These are phyloP conservation scores for Ballota nigra DNA, from an alignment of 257 asterid genomes.

Conservation along the genomic window DNA sequence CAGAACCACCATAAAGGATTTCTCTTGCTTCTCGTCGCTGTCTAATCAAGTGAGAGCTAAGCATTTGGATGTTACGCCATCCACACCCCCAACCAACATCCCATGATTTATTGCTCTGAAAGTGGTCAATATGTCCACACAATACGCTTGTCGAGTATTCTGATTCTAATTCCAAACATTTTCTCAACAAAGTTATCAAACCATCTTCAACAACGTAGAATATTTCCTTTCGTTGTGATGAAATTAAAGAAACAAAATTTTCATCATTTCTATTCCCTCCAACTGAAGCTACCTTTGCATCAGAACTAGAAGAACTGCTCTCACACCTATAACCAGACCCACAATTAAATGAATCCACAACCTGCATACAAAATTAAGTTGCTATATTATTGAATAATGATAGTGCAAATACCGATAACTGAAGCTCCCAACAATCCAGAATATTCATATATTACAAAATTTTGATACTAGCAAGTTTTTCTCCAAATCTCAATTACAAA, in stretches of 20 bases:
- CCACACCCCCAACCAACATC: conserved; percentile 97
- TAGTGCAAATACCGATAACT: neutral
- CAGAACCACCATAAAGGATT: conserved; percentile 73
- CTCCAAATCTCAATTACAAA: conserved; percentile 3
- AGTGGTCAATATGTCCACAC: conserved; percentile 76
- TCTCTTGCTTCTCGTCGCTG: conserved; percentile 58
- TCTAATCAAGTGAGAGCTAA: conserved; percentile 75
- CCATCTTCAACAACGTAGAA: conserved; percentile 44
- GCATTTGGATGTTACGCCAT: conserved; percentile 98
- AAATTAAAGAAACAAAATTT: conserved; percentile 30
- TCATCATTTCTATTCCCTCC: conserved; percentile 32
- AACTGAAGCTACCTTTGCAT: conserved; percentile 16
- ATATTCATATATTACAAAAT: neutral
- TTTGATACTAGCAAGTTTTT: neutral
- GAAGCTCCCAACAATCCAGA: conserved; percentile 1
- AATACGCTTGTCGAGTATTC: conserved; percentile 45
- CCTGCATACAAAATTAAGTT: conserved; percentile 33
- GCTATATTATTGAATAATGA: neutral
- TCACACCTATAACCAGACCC: conserved; percentile 16
- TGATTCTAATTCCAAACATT: conserved; percentile 64
- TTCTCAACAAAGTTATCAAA: conserved; percentile 52
- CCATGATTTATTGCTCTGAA: conserved; percentile 51
- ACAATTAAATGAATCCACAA: conserved; percentile 21
- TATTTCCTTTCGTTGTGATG: conserved; percentile 42
- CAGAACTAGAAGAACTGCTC: conserved; percentile 34